Percentiles rank a stretch among this genome's conserved stretches.
phyloP scores from a whole-genome alignment of 2,329 filamentous ascomycete species.

The Ophiostoma ulmi region DNA sequence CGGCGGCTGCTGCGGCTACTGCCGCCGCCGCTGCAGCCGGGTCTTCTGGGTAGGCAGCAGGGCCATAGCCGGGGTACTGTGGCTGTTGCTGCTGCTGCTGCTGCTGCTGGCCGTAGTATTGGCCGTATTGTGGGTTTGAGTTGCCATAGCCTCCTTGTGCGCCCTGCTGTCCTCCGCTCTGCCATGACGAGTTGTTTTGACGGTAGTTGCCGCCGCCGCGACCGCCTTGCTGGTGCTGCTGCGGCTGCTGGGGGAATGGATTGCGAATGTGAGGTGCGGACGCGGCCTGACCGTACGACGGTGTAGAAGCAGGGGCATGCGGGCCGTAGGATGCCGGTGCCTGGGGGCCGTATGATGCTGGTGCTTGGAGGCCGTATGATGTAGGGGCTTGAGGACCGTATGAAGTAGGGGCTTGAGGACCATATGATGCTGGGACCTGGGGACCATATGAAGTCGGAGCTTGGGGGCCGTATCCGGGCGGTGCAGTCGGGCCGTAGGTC shows the following conservation, averaged over 20 bases:
- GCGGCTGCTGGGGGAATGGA: conserved; percentile 56
- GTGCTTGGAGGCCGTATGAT: conserved; percentile 3
- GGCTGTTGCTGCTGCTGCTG: neutral
- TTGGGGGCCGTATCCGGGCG: conserved; percentile 31
- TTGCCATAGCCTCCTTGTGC: neutral
- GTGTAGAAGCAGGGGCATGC: neutral
- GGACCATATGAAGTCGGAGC: conserved; percentile 8
- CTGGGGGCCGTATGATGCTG: conserved; percentile 2
- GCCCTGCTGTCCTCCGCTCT: conserved; percentile 40
- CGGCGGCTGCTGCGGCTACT: neutral
- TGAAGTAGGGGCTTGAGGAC: neutral
- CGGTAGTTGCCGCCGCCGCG: conserved; percentile 37
- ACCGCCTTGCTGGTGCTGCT: conserved; percentile 27
- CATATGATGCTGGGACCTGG: neutral
- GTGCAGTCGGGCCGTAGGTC: conserved; percentile 17
- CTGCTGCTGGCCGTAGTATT: conserved; percentile 22
- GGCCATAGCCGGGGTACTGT: conserved; percentile 9
- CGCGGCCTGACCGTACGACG: conserved; percentile 33
- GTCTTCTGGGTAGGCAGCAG: neutral
- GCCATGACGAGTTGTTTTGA: conserved; percentile 90
- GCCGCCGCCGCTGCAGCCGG: neutral
- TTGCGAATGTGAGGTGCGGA: conserved; percentile 46
- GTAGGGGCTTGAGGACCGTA: conserved; percentile 12
- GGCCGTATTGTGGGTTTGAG: conserved; percentile 12
- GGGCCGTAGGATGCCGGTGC: conserved; percentile 15